phyloP scores from a whole-genome alignment of 768 basidiomycete species.

The Podaxis carcinomalis region DNA sequence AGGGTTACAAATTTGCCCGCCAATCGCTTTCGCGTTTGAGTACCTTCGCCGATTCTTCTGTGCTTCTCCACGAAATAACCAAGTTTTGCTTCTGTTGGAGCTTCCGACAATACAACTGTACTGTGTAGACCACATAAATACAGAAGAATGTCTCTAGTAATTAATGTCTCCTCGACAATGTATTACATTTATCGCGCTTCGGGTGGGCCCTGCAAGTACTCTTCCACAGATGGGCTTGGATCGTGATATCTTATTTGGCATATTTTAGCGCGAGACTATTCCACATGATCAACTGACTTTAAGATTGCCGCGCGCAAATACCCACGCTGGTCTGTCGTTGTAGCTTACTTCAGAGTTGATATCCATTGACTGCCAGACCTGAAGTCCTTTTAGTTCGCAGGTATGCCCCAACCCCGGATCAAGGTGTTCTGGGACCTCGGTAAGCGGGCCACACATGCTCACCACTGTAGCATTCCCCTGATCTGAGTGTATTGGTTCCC shows the following conservation, averaged over 20 bases:
- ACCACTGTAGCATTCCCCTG: neutral
- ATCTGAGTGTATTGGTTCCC: neutral
- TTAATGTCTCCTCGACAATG: too few relatives aligned
- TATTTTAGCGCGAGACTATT: neutral
- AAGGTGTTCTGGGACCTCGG: constrained; percentile 15
- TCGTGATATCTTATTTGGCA: too few relatives aligned
- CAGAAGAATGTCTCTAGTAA: too few relatives aligned
- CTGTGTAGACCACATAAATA: too few relatives aligned
- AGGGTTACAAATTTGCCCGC: neutral
- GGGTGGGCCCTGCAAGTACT: too few relatives aligned
- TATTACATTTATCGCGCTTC: too few relatives aligned
- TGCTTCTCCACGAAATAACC: too few relatives aligned
- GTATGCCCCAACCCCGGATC: neutral
- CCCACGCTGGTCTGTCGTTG: neutral
- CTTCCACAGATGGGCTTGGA: too few relatives aligned
- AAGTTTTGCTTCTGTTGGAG: too few relatives aligned
- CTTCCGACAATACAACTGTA: too few relatives aligned
- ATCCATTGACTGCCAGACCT: neutral
- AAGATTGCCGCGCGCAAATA: neutral
- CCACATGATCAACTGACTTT: neutral
- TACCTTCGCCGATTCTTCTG: neutral
- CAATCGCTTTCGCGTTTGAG: neutral
- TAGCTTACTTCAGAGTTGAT: neutral
- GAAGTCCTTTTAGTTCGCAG: neutral
- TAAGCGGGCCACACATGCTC: neutral